Evolutionary conservation across 495 filamentous ascomycete genomes (phyloP).

Genomic region (Lichenothelia convexa): DNA sequence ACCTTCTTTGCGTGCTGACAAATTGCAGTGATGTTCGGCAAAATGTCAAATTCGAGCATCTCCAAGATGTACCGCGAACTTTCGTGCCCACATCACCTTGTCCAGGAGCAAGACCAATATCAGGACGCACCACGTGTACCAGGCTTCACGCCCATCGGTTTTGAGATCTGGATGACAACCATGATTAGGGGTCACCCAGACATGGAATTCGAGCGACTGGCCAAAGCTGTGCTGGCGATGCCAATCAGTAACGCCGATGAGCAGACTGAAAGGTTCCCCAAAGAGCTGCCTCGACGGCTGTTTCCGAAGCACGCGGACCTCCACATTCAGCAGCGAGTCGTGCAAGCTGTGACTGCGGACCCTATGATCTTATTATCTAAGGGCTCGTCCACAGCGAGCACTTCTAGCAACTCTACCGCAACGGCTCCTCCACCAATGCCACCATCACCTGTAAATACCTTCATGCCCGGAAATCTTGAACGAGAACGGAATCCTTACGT

Average conservation of each 20-base stretch:
- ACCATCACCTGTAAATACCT: background rate
- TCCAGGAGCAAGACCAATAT: conserved; percentile 36
- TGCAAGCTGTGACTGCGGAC: conserved; percentile 14
- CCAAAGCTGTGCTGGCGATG: conserved; percentile 53
- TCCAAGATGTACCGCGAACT: conserved; percentile 60
- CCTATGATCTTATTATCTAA: conserved; percentile 9
- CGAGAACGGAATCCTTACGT: conserved; percentile 34
- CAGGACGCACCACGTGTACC: conserved; percentile 44
- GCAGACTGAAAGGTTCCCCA: conserved; percentile 57
- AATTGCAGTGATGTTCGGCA: conserved; percentile 30
- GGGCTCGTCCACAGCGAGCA: too few relatives aligned
- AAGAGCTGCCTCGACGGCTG: conserved; percentile 54
- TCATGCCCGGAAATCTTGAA: conserved; percentile 19
- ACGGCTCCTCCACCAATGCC: conserved; percentile 11
- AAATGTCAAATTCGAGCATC: conserved; percentile 26
- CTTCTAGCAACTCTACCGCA: background rate
- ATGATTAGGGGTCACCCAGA: conserved; percentile 64
- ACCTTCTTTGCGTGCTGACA: conserved; percentile 3
- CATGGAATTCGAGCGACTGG: conserved; percentile 54
- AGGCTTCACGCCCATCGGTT: conserved; percentile 62
- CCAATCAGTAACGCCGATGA: conserved; percentile 59
- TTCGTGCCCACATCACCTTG: conserved; percentile 61
- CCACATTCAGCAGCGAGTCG: conserved; percentile 17
- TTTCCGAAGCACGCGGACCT: conserved; percentile 34
- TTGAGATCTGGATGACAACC: conserved; percentile 56